These are phyloP conservation scores for Kwoniella dendrophila DNA, from an alignment of 768 basidiomycete genomes.

Conservation along the genomic window DNA sequence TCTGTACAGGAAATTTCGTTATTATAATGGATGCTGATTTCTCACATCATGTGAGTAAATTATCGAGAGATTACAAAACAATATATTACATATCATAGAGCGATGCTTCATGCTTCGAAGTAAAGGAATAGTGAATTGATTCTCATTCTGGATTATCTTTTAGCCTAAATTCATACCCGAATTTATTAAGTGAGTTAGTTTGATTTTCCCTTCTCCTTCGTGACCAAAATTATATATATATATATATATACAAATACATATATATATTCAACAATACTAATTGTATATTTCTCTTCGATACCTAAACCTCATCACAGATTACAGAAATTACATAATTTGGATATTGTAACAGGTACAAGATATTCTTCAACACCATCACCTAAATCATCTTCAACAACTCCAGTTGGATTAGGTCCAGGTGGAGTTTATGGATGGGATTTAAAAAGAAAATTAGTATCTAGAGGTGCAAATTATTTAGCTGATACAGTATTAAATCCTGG, in stretches of 20 bases:
- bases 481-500: slow-evolving; percentile 81
- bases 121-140: too few species aligned
- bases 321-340: slow-evolving; percentile 82
- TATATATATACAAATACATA: too few species aligned
- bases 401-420: slow-evolving; percentile 65
- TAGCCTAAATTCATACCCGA: slow-evolving; percentile 95
- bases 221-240: too few species aligned
- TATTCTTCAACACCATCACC: slow-evolving; percentile 62
- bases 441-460: slow-evolving; percentile 80
- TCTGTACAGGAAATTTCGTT: slow-evolving; percentile 86
- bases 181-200: slow-evolving; percentile 74
- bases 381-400: slow-evolving; percentile 58
- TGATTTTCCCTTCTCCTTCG: neutral
- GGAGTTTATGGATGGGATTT: slow-evolving; percentile 93
- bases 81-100: too few species aligned
- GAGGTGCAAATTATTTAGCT: slow-evolving; percentile 88
- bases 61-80: neutral
- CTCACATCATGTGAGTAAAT: slow-evolving; percentile 77
- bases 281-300: too few species aligned
- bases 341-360: slow-evolving; percentile 90
- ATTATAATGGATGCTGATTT: slow-evolving; percentile 98
- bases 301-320: too few species aligned
- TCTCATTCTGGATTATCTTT: neutral
- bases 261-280: too few species aligned
- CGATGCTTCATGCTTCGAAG: too few species aligned